Base-by-base conservation (phyloP, 1,284 basidiomycete genomes). In the Agroathelia rolfsii region DNA sequence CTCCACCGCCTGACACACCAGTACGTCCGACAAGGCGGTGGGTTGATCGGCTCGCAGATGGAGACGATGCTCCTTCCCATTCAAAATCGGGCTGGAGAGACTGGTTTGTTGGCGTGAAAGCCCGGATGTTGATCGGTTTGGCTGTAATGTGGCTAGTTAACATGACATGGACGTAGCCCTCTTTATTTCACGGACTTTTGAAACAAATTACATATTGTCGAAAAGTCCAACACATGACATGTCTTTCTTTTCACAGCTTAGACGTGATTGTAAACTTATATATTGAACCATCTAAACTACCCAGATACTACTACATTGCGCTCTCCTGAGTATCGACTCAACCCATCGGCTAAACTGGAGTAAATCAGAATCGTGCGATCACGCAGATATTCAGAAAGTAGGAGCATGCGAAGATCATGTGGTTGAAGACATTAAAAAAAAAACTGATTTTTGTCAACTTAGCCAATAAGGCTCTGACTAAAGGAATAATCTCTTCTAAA, bases 141-240 rank as follows among this genome's bases (percentile, higher is more conserved):
- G 55, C 40, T 6, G 50, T 42, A 8, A 66, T 79, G 66, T 79
- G 76, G 76, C 30, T 68, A 32, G 43, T 66, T 25, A 78, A 79
- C 42, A 38, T 69, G 11, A 47, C 72, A 27, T 79, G 76, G 76
- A 49, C 56, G 36, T 56, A 65, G 40, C 52, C 58, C 21, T 48
- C 45, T 14, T 16, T 22, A 18, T 19, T 16, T 18, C 23, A 4
- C 18, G 6, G 6, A 24, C 23, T n/a, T n/a, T 10, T 16, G 18
- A 12, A 17, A 18, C 22, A 32, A 23, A 25, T 20, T 30, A 25
- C 12, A 15, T 18, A 35, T 26, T 19, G 24, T 13, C 16, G 12
- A 13, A 26, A 15, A 12, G 16, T 26, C 12, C 24, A 26, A 15
- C 24, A 26, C 11, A 26, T 26, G 5, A 12, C 12, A 26, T 5